Base-by-base conservation (phyloP, 768 basidiomycete genomes). In the Hygrophoropsis aurantiaca region DNA sequence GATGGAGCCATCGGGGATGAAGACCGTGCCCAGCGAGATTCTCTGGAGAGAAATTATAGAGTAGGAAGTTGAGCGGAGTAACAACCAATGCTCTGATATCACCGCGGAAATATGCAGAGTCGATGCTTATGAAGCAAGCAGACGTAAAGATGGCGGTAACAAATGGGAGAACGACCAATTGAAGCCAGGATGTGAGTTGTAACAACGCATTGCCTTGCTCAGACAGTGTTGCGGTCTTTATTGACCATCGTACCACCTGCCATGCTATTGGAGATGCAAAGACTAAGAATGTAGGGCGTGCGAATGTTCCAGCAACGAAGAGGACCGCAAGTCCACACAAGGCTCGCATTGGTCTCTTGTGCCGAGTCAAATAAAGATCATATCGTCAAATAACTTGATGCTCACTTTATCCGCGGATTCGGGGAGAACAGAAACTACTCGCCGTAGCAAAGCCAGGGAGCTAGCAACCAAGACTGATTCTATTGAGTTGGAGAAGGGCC, bases 1-100 rank as follows among this genome's bases (percentile, higher is more conserved):
- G 40, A 47, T 72, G 71, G 5, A 73, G 58, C 71, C 70, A 72
- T 18, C 59, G 59, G 1, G 72, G 72, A 52, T 73, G 72, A 13
- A 72, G 44, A 8, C 71, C 72, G 40, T 73, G 71, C 21, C 59
- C 62, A 0, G 66, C 66, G 26, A 71, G 63, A 54, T 73, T 72
- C 13, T 59, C 52, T 9, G 62, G 44, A 3, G 62, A 59, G n/a
- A 70, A 42, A 49, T 71, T 73, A 47, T 72, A 73, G 30, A 52
- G 58, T 53, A 72, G 33, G 41, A 71, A 68, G 42, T 73, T 73
- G 43, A 65, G 61, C 15, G 72, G 71, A 4, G 72, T 67, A 10
- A 71, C 20, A 24, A 66, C 62, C 4, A 50, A 20, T 5, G 46
- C 34, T 20, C 48, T 46, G 37, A 56, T 43, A 44, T 50, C 52